Evolutionary conservation across 768 basidiomycete genomes (phyloP).

Genomic region (Suillus ampliporus): DNA sequence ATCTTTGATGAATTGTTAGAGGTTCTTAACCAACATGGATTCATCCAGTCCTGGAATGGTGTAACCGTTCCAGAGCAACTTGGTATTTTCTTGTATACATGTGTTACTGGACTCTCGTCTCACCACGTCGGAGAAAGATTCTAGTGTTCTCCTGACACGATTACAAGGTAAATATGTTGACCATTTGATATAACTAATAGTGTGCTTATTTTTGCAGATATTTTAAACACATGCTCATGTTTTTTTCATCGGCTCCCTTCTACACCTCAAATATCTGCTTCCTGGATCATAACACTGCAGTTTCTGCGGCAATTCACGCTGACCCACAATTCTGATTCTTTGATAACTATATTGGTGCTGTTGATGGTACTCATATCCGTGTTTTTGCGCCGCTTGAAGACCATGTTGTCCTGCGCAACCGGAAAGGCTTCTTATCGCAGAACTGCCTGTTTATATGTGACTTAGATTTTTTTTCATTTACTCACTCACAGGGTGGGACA

Average conservation of each 20-base stretch:
- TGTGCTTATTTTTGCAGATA: conserved; percentile 15
- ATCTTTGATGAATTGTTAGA: conserved; percentile 24
- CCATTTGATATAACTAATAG: too few relatives aligned
- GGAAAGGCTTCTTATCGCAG: conserved; percentile 19
- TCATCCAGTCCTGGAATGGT: conserved; percentile 12
- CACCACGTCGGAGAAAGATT: conserved; percentile 42
- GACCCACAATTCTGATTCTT: conserved; percentile 39
- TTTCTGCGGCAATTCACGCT: conserved; percentile 20
- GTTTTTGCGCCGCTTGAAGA: neutral
- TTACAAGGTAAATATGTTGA: conserved; percentile 36
- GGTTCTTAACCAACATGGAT: neutral
- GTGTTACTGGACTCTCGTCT: conserved; percentile 33
- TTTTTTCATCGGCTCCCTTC: conserved; percentile 29
- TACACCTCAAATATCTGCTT: conserved; percentile 28
- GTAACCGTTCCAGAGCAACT: conserved; percentile 35
- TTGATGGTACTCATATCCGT: conserved; percentile 32
- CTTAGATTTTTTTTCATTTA: conserved; percentile 22
- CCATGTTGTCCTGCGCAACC: conserved; percentile 14
- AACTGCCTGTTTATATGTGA: conserved; percentile 21
- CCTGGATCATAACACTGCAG: conserved; percentile 16
- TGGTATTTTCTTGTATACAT: conserved; percentile 43
- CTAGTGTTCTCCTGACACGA: conserved; percentile 44
- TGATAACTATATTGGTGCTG: conserved; percentile 36
- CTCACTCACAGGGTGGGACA: conserved; percentile 23
- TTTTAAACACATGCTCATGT: conserved; percentile 27